Percentiles rank a stretch among this genome's conserved stretches.
These are phyloP conservation scores for Castanea mollissima DNA, from an alignment of 306 rosid species.

Conservation along the genomic window DNA sequence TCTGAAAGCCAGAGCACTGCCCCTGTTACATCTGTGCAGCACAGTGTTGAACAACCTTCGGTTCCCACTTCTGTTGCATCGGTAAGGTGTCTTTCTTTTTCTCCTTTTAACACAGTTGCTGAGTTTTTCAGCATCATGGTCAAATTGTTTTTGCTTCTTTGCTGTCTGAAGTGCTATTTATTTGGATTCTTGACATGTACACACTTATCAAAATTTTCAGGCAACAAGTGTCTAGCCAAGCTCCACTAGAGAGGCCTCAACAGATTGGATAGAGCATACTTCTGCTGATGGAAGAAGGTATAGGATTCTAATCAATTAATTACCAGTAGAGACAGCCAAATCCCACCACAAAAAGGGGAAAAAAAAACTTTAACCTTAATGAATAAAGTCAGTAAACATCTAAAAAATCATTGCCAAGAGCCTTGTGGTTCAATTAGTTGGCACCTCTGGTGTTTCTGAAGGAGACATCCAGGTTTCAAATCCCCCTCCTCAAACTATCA, in stretches of 20 bases:
- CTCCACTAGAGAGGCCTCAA: slow-evolving; percentile 36
- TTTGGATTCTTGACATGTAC: background rate
- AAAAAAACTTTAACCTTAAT: background rate
- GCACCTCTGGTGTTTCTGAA: too few relatives aligned
- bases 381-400: background rate
- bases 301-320: slow-evolving; percentile 18
- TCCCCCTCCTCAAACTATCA: too few relatives aligned
- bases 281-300: slow-evolving; percentile 88
- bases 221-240: slow-evolving; percentile 37
- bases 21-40: slow-evolving; percentile 44
- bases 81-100: slow-evolving; percentile 40
- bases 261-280: slow-evolving; percentile 86
- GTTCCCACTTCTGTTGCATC: slow-evolving; percentile 39
- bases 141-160: background rate
- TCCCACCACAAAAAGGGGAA: background rate
- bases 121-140: slow-evolving; percentile 4
- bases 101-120: slow-evolving; percentile 4
- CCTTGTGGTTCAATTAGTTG: too few relatives aligned
- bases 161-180: background rate
- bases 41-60: slow-evolving; percentile 47
- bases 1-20: slow-evolving; percentile 41
- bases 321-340: background rate
- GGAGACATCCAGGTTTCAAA: too few relatives aligned
- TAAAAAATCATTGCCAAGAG: background rate
- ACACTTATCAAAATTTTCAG: slow-evolving; percentile 38